Base-by-base conservation (phyloP, 1,284 basidiomycete species). In the Cryptococcus sp. region DNA sequence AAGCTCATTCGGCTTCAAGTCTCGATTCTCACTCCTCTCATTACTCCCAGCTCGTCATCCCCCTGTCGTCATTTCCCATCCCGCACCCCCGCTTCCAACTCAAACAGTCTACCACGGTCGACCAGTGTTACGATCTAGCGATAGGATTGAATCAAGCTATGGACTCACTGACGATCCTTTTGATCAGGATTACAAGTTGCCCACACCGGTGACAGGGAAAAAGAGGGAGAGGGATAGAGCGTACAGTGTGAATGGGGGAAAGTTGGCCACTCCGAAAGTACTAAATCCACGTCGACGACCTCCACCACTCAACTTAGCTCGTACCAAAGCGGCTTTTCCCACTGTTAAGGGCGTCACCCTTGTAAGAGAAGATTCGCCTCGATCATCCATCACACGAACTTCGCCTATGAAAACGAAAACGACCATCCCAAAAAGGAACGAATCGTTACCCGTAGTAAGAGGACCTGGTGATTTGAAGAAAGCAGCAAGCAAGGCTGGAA, bases 1-100 rank as follows among this genome's bases (percentile, higher is more conserved):
- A 51, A 56, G 10, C 57, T 68, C 45, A 55, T 75, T 13, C 66
- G 68, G 61, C 28, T 66, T 62, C 60, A 65, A 66, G 52, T 62
- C 63, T 16, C 62, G 67, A 21, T 71, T 71, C 59, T 69, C 67
- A 16, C 44, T 67, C 53, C 44, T 61, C 19, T 66, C 69, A 21
- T 51, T 69, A 36, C 53, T 70, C 13, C 68, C 67, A 13, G 45
- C 67, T 22, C 62, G 66, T 16, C 67, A 69, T 46, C 65, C 67
- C 1, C 67, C 65, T 11, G 50, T 69, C 22, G 22, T 58, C 19
- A 44, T 63, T 22, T 50, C 54, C 19, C 54, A 57, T n/a, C 55
- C 60, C 31, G 36, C 36, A 5, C 54, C 53, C 19, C 49, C 53
- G 32, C 55, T 60, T 1, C 55, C 53, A 22, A 49, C 51, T n/a